These are phyloP conservation scores for Tulasnella calospora DNA, from an alignment of 768 basidiomycete species.

Conservation along the genomic window DNA sequence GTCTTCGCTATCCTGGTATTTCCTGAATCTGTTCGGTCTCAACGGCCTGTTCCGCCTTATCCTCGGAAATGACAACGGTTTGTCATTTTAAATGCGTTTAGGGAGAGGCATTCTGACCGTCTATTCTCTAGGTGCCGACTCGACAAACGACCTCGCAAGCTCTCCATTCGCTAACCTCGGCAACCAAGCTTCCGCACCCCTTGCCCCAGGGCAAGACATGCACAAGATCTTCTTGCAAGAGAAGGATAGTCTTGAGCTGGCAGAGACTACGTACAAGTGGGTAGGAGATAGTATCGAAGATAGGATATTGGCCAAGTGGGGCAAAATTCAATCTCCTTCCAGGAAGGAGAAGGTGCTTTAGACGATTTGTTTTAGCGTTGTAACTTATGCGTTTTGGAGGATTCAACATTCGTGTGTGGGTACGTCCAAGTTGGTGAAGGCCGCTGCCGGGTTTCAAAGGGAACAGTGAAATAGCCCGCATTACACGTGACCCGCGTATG, in stretches of 20 bases:
- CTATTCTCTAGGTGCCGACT: constrained; percentile 59
- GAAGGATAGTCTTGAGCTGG: constrained; percentile 85
- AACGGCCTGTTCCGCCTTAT: constrained; percentile 93
- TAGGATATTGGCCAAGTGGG: constrained; percentile 71
- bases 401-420: background rate
- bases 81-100: constrained; percentile 33
- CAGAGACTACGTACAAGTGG: constrained; percentile 82
- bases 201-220: constrained; percentile 64
- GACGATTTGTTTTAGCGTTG: background rate
- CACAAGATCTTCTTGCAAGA: constrained; percentile 87
- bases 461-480: background rate
- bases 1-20: constrained; percentile 98
- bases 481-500: background rate
- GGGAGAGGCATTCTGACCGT: constrained; percentile 20
- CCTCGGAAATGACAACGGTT: constrained; percentile 85
- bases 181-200: background rate
- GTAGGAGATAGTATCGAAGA: constrained; percentile 74
- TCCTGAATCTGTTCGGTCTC: constrained; percentile 96
- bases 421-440: background rate
- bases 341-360: constrained; percentile 11
- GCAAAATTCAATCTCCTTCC: constrained; percentile 39
- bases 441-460: background rate
- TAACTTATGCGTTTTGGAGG: background rate
- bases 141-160: constrained; percentile 61
- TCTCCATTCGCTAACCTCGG: constrained; percentile 55